Percentiles rank a stretch among this genome's conserved stretches.
phyloP scores from a whole-genome alignment of 2,329 filamentous ascomycete species.

The Aspergillus bombycis region DNA sequence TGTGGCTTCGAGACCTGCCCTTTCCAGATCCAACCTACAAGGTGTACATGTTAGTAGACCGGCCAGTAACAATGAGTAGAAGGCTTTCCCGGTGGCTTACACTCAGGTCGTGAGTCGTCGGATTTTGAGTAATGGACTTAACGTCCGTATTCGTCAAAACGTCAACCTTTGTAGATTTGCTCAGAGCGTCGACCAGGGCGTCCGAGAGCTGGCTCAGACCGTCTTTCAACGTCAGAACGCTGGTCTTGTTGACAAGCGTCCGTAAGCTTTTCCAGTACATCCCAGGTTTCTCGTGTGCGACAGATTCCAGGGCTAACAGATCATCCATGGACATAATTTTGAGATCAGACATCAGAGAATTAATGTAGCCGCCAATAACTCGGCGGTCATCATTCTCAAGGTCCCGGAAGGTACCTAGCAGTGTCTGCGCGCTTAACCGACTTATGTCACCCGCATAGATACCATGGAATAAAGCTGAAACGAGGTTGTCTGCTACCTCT shows the following conservation, averaged over 20 bases:
- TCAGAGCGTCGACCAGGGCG: constrained; percentile 57
- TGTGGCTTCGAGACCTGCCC: constrained; percentile 20
- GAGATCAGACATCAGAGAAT: constrained; percentile 11
- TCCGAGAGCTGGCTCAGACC: constrained; percentile 67
- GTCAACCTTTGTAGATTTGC: constrained; percentile 60
- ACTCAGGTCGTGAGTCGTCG: constrained; percentile 23
- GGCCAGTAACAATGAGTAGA: not conserved
- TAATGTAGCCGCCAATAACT: constrained; percentile 23
- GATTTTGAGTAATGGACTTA: constrained; percentile 44
- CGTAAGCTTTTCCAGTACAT: constrained; percentile 22
- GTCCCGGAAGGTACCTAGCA: constrained; percentile 57
- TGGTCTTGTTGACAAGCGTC: constrained; percentile 27
- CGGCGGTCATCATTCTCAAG: constrained; percentile 45
- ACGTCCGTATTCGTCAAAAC: constrained; percentile 58
- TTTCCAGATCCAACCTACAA: constrained; percentile 23
- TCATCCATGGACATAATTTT: constrained; percentile 30
- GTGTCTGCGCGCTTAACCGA: constrained; percentile 72
- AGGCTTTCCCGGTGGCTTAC: constrained; percentile 21
- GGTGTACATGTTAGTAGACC: not conserved
- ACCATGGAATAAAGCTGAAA: constrained; percentile 78
- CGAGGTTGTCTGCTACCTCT: constrained; percentile 68
- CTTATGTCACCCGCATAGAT: constrained; percentile 91
- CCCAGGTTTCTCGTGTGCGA: constrained; percentile 16
- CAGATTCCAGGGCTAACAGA: constrained; percentile 26
- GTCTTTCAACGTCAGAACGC: constrained; percentile 47